A percentile compares a stretch with the other conserved stretches of the same genome.
Evolutionary conservation across 441 rosid genomes (phyloP).

Genomic region (Isatis lusitanica): DNA sequence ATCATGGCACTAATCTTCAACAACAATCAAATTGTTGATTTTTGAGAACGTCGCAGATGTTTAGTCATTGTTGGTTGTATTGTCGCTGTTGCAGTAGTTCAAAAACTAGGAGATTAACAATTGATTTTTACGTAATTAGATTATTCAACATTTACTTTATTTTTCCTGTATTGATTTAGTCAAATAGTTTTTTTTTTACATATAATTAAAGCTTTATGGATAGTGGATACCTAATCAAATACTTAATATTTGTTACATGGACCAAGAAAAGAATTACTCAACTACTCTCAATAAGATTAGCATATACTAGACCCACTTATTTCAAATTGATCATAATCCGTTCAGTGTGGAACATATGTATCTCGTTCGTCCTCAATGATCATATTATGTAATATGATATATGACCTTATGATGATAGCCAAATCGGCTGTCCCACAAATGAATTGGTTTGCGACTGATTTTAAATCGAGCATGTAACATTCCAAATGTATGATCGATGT

Average conservation of each 20-base stretch:
- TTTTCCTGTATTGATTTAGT: conserved; percentile 9
- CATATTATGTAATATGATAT: no score
- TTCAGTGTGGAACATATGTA: no score
- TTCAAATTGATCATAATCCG: no score
- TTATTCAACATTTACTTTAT: background rate
- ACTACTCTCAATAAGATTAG: background rate
- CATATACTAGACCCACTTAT: background rate
- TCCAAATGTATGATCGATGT: no score
- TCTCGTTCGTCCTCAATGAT: no score
- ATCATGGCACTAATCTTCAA: no score
- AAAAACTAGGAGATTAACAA: background rate
- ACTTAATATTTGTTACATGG: background rate
- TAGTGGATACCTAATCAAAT: background rate
- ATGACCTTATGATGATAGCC: no score
- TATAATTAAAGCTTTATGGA: background rate
- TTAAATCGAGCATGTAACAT: no score
- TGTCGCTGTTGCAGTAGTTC: background rate
- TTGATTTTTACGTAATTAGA: background rate
- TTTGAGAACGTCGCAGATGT: background rate
- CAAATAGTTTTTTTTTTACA: background rate
- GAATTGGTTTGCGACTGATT: no score
- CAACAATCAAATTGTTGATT: background rate
- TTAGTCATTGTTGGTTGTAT: background rate
- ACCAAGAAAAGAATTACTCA: background rate
- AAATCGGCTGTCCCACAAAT: no score